Base-by-base conservation (phyloP, 768 basidiomycete species). In the Boletus pseudopeckii region DNA sequence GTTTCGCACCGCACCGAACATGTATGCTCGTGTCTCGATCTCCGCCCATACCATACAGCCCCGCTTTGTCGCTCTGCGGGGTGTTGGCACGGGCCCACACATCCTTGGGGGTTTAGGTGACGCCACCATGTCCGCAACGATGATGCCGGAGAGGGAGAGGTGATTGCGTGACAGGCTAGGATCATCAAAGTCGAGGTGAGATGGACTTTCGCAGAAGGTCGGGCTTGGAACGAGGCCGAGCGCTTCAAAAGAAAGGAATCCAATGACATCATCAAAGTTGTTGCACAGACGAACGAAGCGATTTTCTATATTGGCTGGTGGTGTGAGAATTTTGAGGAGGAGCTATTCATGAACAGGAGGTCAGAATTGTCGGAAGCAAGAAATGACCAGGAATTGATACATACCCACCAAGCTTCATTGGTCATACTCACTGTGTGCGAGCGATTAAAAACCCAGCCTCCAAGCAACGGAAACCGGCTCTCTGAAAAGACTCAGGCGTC, bases 341-440 rank as follows among this genome's bases (percentile, higher is more conserved):
- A 53, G 20, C 53, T 60, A 5, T 18, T 36, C 28, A 28, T 48
- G 26, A 22, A 24, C 7, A 42, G 22, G 14, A 22, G 15, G 38
- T 48, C 17, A 48, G 43, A 39, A 22, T 18, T 1, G 22, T 18
- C 8, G 30, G 15, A 48, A 39, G 33, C 14, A 18, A 13, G 7
- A 18, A 11, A n/a, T n/a, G 28, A 28, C 2, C 10, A 2, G 30
- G 20, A 28, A 6, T 18, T 8, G 15, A n/a, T 20, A 63, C 71
- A 39, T 42, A 72, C 71, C 56, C 57, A 65, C 71, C 71, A 72
- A 17, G 60, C 64, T 50, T 71, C 64, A 13, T 72, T 64, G 9
- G 70, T 20, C 17, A 68, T 63, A 7, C 51, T 55, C 4, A 33
- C 26, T 11, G 32, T 46, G 24, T 70, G 68, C 1, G 57, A 44